Evolutionary conservation across 2,329 filamentous ascomycete species (phyloP).

Genomic region (Rhexocercosporidium sp.): DNA sequence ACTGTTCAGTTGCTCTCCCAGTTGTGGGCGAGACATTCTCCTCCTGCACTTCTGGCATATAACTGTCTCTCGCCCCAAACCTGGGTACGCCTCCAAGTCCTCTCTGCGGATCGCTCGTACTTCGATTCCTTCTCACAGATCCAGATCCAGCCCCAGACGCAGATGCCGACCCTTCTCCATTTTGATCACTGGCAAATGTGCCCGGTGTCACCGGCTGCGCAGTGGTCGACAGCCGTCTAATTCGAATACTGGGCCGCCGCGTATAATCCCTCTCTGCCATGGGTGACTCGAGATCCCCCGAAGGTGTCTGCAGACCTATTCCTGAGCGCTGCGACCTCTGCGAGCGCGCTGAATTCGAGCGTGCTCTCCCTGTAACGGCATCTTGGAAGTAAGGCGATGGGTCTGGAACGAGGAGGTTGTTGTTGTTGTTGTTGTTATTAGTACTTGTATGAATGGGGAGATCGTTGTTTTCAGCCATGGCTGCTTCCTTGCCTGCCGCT

Average conservation of each 20-base stretch:
- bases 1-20: slow-evolving; percentile 4
- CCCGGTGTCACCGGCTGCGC: neutral
- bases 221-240: slow-evolving; percentile 27
- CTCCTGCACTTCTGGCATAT: slow-evolving; percentile 28
- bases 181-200: neutral
- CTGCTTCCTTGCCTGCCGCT: neutral
- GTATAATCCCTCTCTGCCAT: slow-evolving; percentile 11
- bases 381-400: slow-evolving; percentile 13
- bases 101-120: slow-evolving; percentile 29
- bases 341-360: slow-evolving; percentile 19
- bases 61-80: slow-evolving; percentile 3
- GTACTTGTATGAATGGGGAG: too few relatives aligned
- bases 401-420: slow-evolving; percentile 17
- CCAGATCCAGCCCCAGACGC: neutral
- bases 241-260: slow-evolving; percentile 35
- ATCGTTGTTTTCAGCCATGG: slow-evolving; percentile 2
- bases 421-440: slow-evolving; percentile 12
- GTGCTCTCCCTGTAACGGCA: slow-evolving; percentile 6
- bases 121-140: slow-evolving; percentile 26
- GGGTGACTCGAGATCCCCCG: neutral
- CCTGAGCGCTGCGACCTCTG: slow-evolving; percentile 2
- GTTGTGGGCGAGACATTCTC: slow-evolving; percentile 24
- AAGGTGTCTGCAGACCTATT: neutral
- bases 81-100: slow-evolving; percentile 9
- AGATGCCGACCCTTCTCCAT: neutral